These are phyloP conservation scores for Rhizopogon salebrosus DNA, from an alignment of 768 basidiomycete genomes.

Conservation along the genomic window DNA sequence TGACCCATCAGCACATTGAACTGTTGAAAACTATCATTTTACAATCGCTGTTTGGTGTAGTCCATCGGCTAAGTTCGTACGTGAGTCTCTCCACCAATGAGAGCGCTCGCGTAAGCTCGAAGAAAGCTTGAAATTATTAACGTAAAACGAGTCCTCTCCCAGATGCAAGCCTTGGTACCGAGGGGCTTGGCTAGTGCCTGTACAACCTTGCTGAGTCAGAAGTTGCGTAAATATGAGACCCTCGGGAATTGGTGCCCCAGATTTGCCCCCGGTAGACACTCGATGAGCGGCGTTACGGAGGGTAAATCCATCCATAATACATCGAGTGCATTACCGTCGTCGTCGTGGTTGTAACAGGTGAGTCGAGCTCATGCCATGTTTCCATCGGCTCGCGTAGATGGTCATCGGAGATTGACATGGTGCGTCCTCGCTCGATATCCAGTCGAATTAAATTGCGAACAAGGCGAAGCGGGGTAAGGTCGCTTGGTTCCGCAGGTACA, in stretches of 20 bases:
- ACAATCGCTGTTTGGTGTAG: too few species aligned
- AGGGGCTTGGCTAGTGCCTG: background rate
- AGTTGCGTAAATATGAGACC: background rate
- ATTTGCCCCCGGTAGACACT: constrained; percentile 2
- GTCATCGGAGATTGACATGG: constrained; percentile 11
- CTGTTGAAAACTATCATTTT: too few species aligned
- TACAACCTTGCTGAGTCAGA: background rate
- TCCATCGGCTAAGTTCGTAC: too few species aligned
- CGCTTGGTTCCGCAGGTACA: background rate
- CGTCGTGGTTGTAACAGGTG: too few species aligned
- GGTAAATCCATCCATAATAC: too few species aligned
- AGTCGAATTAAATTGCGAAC: background rate
- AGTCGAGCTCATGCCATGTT: constrained; percentile 17
- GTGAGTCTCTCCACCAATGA: too few species aligned
- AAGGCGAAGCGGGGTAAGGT: background rate
- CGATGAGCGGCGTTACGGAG: constrained; percentile 14
- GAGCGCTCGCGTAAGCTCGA: too few species aligned
- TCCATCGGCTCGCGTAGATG: constrained; percentile 10
- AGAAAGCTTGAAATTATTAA: too few species aligned
- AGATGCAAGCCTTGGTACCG: too few species aligned
- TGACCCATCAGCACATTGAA: too few species aligned
- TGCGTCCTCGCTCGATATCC: constrained; percentile 12
- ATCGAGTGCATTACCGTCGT: too few species aligned
- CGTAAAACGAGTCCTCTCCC: too few species aligned
- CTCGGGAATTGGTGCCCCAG: background rate